phyloP scores from a whole-genome alignment of 2,329 filamentous ascomycete species.

The Monosporascus sp. region DNA sequence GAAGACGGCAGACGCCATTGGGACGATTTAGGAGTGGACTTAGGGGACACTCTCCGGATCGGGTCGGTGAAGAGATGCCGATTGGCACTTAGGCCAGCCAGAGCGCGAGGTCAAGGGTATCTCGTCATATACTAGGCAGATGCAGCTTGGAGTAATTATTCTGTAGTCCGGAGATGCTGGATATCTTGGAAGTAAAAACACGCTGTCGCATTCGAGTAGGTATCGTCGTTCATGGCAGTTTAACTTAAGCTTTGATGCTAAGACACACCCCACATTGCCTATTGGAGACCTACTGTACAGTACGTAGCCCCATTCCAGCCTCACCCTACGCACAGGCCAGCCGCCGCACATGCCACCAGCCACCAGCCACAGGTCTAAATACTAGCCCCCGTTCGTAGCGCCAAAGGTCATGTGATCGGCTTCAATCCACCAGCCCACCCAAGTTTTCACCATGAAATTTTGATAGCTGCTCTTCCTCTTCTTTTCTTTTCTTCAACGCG shows the following conservation, averaged over 20 bases:
- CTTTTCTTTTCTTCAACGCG: constrained; percentile 52
- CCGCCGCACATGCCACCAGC: too few species aligned
- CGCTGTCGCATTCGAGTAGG: not conserved
- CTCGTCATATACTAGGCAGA: not conserved
- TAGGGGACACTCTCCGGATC: constrained; percentile 17
- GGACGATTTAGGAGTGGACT: constrained; percentile 26
- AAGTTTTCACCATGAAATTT: constrained; percentile 11
- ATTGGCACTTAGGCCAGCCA: constrained; percentile 26
- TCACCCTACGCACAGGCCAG: not conserved
- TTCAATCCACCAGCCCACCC: constrained; percentile 10
- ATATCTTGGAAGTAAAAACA: not conserved
- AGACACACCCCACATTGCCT: not conserved
- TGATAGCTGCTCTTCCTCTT: constrained; percentile 25
- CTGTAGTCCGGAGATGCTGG: not conserved
- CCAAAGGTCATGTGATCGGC: constrained; percentile 16
- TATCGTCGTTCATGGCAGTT: not conserved
- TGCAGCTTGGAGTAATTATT: not conserved
- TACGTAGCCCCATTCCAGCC: not conserved
- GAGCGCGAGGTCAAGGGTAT: constrained; percentile 14
- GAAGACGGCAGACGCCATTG: constrained; percentile 96
- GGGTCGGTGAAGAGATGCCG: constrained; percentile 19
- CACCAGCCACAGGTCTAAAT: too few species aligned
- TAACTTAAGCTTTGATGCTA: not conserved
- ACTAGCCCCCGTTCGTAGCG: too few species aligned
- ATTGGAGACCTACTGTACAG: not conserved